Base-by-base conservation (phyloP, 2,329 filamentous ascomycete genomes). In the Peltaster fructicola region DNA sequence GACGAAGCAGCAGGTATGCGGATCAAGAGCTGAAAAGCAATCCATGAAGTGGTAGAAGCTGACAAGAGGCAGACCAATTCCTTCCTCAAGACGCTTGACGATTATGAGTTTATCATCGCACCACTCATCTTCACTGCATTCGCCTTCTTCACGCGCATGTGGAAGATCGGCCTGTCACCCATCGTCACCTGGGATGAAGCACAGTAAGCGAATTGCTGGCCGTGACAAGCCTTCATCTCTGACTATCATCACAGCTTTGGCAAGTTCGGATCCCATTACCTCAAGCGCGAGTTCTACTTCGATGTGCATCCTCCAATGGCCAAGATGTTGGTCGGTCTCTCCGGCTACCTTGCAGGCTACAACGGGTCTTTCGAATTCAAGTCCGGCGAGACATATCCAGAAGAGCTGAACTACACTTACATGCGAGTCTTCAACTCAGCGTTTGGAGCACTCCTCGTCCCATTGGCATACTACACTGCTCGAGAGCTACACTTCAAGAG, bases 321-420 rank as follows among this genome's bases (percentile, higher is more conserved):
- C 50, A 98, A 98, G 63, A 95, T 98, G 71, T 72, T 98, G 29
- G 85, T 98, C 41, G 88, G 88, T 34, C 66, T 98, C 25, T 95
- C 88, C 5, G 88, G 88, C 48, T 91, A 90, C 48, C 65, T 98
- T 33, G 90, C 85, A 38, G 85, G 85, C 38, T 98, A 98, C 63
- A 98, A 98, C 60, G 88, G 88, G 30, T 90, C 85, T 4, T 98
- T 98, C 56, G 88, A 98, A 49, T 98, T 98, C 67, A 98, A 98
- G 56, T 95, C 85, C 26, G 88, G 88, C 50, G 88, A 95, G 48
- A 82, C 69, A 27, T 98, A 98, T 51, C 88, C 88, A 7, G 70
- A 73, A 39, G 81, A 95, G 45, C 65, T 98, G 47, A 76, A 98
- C 61, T 98, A 91, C 54, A 90, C 84, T 41, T 92, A 92, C 48